Evolutionary conservation across 176 grass and related monocot genomes (phyloP), one percentile per base, ranked within the genome.

Genomic region (Carex littledalei): DNA sequence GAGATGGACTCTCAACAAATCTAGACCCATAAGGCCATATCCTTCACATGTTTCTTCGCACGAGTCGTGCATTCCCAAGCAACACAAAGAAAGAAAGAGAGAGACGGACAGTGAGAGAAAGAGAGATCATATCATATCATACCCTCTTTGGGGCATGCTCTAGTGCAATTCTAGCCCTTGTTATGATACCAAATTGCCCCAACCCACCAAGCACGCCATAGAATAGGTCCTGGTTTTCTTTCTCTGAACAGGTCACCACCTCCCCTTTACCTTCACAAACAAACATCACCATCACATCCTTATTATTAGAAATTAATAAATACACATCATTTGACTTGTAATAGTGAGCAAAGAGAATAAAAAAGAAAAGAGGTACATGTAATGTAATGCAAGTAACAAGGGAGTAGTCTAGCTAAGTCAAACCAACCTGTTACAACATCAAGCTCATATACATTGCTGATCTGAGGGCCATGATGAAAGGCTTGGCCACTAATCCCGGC

Each of bases 141-240:
- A 97, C 96, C 93, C 90, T 90, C 12, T 85, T 80, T 64, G 96
- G 96, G 87, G 91, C 96, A 81, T 53, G 88, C 81, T 98, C 96
- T 53, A 95, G 91, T 87, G 96, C 96, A 86, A 98, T 92, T 79
- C 96, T 91, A 34, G 93, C 96, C 4, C 96, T 86, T 16, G 96
- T 95, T 84, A 98, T 98, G 86, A 95, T 92, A 60, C 96, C 96
- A 84, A 98, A 82, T 83, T 98, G 96, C 1, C 93, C 96, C 12
- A 98, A 86, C 4, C 96, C 96, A 74, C 96, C 96, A 2, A 98
- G 90, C 47, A 86, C 93, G 49, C 87, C 96, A 77, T 90, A 85
- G 88, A 98, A 95, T 0, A 98, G 89, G 29, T 94, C 96, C 3
- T 91, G 60, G 64, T 95, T 92, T 86, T 24, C 22, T 78, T 86